phyloP scores from a whole-genome alignment of 495 filamentous ascomycete genomes.

The Podospora australis region DNA sequence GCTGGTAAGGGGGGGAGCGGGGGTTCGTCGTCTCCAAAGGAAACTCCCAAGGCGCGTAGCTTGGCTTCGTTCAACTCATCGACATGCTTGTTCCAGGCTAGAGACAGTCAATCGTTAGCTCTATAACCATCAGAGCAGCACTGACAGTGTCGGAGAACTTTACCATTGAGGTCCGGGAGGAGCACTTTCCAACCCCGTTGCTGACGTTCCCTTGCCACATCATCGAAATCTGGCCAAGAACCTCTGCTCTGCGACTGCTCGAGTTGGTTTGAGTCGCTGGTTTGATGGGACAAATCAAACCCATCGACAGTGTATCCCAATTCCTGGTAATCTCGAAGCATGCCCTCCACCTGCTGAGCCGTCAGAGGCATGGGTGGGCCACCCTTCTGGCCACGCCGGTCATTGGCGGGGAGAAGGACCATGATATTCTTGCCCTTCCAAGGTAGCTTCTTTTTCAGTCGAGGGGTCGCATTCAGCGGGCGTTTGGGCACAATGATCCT shows the following conservation, averaged over 20 bases:
- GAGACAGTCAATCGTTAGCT: slow-evolving; percentile 4
- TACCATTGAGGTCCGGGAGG: slow-evolving; percentile 65
- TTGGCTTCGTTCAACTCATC: slow-evolving; percentile 79
- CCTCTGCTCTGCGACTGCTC: slow-evolving; percentile 59
- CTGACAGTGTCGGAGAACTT: slow-evolving; percentile 4
- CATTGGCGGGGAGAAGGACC: slow-evolving; percentile 63
- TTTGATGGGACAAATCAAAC: slow-evolving; percentile 54
- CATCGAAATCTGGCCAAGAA: slow-evolving; percentile 62
- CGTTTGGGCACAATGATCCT: slow-evolving; percentile 24
- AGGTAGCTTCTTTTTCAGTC: slow-evolving; percentile 48
- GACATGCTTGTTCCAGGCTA: slow-evolving; percentile 81
- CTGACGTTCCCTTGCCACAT: slow-evolving; percentile 49
- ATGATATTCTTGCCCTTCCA: slow-evolving; percentile 73
- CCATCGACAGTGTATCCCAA: slow-evolving; percentile 69
- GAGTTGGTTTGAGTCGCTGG: slow-evolving; percentile 23
- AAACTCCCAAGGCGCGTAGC: slow-evolving; percentile 82
- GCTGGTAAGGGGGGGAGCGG: slow-evolving; percentile 47
- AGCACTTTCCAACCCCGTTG: slow-evolving; percentile 51
- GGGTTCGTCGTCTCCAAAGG: slow-evolving; percentile 63
- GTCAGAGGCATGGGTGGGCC: slow-evolving; percentile 54
- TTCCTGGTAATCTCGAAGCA: slow-evolving; percentile 62
- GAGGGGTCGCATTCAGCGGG: slow-evolving; percentile 29
- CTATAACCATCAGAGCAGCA: not conserved
- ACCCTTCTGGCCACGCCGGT: slow-evolving; percentile 56
- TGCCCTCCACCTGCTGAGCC: slow-evolving; percentile 53